Percentiles rank a stretch among this genome's conserved stretches.
Evolutionary conservation across 257 asterid genomes (phyloP).

Genomic region (Oldenlandia corymbosa): DNA sequence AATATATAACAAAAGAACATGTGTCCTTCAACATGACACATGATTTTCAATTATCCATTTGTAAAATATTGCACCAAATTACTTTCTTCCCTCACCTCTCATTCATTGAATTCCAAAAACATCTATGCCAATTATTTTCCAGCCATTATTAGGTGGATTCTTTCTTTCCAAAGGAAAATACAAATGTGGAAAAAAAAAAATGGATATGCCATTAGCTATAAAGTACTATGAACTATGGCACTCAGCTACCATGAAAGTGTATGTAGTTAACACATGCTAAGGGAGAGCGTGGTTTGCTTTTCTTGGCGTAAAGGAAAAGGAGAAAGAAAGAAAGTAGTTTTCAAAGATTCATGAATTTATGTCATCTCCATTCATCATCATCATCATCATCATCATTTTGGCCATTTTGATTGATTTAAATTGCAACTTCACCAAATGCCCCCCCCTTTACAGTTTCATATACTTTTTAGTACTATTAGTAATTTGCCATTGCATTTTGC

Average conservation of each 20-base stretch:
- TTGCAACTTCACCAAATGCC: slow-evolving; percentile 9
- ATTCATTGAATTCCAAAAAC: no score
- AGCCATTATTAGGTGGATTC: no score
- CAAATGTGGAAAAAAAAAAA: no score
- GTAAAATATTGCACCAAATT: no score
- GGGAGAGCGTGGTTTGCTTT: slow-evolving; percentile 14
- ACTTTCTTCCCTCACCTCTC: no score
- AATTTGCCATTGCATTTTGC: background rate
- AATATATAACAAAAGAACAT: no score
- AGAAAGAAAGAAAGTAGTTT: background rate
- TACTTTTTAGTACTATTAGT: no score
- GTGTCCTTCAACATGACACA: no score
- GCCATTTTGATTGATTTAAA: slow-evolving; percentile 9
- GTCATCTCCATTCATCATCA: slow-evolving; percentile 2
- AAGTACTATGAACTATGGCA: no score
- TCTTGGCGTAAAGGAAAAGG: background rate
- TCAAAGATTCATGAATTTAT: background rate
- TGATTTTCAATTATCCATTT: no score
- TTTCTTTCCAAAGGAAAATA: no score
- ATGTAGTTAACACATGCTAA: background rate
- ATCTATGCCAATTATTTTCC: no score
- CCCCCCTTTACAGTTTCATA: background rate
- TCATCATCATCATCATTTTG: slow-evolving; percentile 15
- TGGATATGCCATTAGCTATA: background rate
- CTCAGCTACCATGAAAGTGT: background rate